Conservation (phyloP, 257 asterid genomes). For the Solanum appendiculatum region DNA sequence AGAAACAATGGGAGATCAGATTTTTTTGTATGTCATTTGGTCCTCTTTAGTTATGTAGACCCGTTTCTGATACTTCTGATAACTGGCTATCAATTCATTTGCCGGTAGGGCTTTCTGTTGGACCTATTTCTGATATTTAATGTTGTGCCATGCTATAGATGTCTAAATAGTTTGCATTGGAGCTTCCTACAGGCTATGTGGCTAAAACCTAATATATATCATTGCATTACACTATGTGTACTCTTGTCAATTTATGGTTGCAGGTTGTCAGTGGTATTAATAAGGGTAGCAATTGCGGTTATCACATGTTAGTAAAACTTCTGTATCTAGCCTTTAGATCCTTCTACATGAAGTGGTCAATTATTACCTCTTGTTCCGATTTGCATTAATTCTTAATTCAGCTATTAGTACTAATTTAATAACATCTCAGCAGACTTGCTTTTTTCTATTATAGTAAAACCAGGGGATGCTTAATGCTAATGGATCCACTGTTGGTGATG, state of each 20-base stretch:
- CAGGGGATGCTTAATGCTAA: background rate
- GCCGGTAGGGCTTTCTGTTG: background rate
- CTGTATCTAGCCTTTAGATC: background rate
- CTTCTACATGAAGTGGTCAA: background rate
- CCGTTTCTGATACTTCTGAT: background rate
- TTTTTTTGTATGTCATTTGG: background rate
- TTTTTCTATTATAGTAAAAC: background rate
- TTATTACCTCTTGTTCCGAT: background rate
- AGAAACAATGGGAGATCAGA: background rate
- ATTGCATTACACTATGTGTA: background rate
- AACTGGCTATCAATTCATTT: background rate
- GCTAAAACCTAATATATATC: background rate
- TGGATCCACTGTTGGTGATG: conserved; percentile 8
- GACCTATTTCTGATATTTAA: background rate
- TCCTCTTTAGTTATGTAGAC: background rate
- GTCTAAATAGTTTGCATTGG: background rate
- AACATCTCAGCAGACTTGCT: background rate
- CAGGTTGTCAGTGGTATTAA: conserved; percentile 91
- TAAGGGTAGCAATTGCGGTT: conserved; percentile 86
- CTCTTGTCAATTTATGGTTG: conserved; percentile 15
- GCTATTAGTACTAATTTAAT: background rate
- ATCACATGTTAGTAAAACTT: conserved; percentile 51
- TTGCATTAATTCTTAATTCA: background rate
- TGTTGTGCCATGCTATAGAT: background rate
- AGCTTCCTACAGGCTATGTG: background rate